Conservation (phyloP, 768 basidiomycete genomes). For the Hygrocybe punicea region DNA sequence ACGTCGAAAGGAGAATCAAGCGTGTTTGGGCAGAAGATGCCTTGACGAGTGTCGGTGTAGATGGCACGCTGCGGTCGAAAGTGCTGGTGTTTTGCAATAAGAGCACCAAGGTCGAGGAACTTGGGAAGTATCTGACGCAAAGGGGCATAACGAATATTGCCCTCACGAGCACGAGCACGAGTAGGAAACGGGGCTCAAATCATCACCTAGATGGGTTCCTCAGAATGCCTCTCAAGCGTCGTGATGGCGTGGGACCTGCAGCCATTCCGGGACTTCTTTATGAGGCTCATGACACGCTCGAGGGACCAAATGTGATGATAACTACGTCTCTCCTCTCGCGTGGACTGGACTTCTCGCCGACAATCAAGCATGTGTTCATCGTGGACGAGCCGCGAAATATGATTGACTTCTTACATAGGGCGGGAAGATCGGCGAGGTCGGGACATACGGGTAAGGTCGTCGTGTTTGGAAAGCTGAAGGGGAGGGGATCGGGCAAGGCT, state of each 20-base stretch:
- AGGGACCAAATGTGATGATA: slow-evolving; percentile 65
- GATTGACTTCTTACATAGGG: slow-evolving; percentile 90
- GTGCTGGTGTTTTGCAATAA: slow-evolving; percentile 84
- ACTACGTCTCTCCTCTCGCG: slow-evolving; percentile 90
- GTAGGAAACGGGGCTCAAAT: slow-evolving; percentile 65
- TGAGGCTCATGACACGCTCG: slow-evolving; percentile 19
- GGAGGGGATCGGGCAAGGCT: slow-evolving; percentile 54
- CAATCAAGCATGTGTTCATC: slow-evolving; percentile 78
- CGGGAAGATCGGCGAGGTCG: slow-evolving; percentile 78
- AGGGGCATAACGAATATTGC: slow-evolving; percentile 62
- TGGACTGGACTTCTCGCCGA: slow-evolving; percentile 82
- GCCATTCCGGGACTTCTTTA: slow-evolving; percentile 1
- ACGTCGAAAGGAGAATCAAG: slow-evolving; percentile 72
- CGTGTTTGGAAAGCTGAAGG: slow-evolving; percentile 68
- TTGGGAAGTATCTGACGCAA: slow-evolving; percentile 55
- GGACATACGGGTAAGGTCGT: slow-evolving; percentile 69
- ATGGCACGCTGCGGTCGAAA: slow-evolving; percentile 49
- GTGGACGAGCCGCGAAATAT: slow-evolving; percentile 85
- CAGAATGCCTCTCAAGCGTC: slow-evolving; percentile 18
- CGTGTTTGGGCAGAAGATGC: slow-evolving; percentile 73
- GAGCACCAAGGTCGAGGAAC: slow-evolving; percentile 58
- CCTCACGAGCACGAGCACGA: slow-evolving; percentile 60
- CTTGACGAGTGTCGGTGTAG: slow-evolving; percentile 11
- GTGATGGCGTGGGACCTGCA: neutral
- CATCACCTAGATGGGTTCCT: slow-evolving; percentile 77